Conservation (phyloP, 331 rosid species). For the Quercus phellos region DNA sequence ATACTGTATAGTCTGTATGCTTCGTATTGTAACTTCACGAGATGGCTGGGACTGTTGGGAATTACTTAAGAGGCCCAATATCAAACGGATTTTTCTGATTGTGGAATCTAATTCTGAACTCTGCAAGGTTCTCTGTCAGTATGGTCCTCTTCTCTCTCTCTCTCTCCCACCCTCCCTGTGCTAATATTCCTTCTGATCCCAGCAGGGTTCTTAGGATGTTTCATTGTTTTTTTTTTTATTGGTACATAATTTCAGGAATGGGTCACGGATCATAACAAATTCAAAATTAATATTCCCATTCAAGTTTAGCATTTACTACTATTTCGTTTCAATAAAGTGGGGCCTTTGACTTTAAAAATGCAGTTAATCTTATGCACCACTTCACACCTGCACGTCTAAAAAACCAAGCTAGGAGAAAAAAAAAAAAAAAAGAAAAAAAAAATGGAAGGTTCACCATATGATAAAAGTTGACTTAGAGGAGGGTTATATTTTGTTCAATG, state of each 20-base stretch:
- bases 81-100: conserved; percentile 22
- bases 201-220: conserved; percentile 29
- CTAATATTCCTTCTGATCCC: conserved; percentile 33
- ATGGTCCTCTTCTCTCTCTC: conserved; percentile 6
- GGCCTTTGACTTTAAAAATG: too few species aligned
- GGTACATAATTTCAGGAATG: conserved; percentile 2
- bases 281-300: not conserved
- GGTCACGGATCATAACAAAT: conserved; percentile 12
- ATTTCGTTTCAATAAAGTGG: not conserved
- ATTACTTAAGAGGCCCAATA: not conserved
- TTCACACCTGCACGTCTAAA: too few species aligned
- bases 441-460: too few species aligned
- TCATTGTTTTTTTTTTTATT: conserved; percentile 18
- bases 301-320: not conserved
- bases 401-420: too few species aligned
- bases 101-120: conserved; percentile 57
- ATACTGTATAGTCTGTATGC: not conserved
- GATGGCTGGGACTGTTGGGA: conserved; percentile 14
- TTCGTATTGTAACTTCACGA: not conserved
- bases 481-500: too few species aligned
- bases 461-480: too few species aligned
- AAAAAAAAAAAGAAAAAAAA: too few species aligned
- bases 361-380: too few species aligned
- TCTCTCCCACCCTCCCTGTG: conserved; percentile 2
- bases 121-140: conserved; percentile 33